Evolutionary conservation across 2,329 filamentous ascomycete species (phyloP), one percentile per base, ranked within the genome.

Genomic region (Penicillium nordicum): DNA sequence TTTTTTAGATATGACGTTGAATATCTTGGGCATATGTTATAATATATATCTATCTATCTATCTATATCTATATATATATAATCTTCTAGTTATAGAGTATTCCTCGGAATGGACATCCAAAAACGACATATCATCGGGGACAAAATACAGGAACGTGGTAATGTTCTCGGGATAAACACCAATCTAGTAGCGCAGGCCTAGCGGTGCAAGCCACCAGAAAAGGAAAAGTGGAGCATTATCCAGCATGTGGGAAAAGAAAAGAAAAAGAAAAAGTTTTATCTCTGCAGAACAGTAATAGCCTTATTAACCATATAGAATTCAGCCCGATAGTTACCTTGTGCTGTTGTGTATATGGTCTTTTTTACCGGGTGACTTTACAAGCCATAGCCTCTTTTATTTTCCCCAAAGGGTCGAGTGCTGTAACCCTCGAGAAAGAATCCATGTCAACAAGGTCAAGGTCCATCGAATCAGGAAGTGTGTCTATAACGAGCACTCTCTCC

Each of bases 81-180:
- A 14, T 18, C 29, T 37, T 47, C 18, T n/a, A 44, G 42, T 25
- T 16, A 5, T 21, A 25, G 16, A 47, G 21, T 21, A 21, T 21
- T 42, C 55, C 41, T 47, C 55, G 55, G 51, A 36, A 50, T 41
- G 34, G 3, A 21, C 7, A 32, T 38, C n/a, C 27, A 18, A 21
- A 29, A 32, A 50, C 30, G 9, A 27, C 27, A 40, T 40, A 16
- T 21, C 2, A 32, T 45, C 21, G 49, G 32, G 23, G n/a, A 46
- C 21, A 4, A n/a, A 42, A 32, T 27, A 41, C 42, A 42, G 47
- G 27, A 50, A 54, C 25, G 41, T 51, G 42, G 54, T 55, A 27
- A 41, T 21, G 47, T 40, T 23, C 49, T 59, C 58, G 58, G 63
- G 43, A 53, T 56, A 53, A 53, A 53, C 50, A 58, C 58, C 58